A percentile compares a stretch with the other conserved stretches of the same genome.
Evolutionary conservation across 2,329 filamentous ascomycete species (phyloP).

Genomic region (Aspergillus latus): DNA sequence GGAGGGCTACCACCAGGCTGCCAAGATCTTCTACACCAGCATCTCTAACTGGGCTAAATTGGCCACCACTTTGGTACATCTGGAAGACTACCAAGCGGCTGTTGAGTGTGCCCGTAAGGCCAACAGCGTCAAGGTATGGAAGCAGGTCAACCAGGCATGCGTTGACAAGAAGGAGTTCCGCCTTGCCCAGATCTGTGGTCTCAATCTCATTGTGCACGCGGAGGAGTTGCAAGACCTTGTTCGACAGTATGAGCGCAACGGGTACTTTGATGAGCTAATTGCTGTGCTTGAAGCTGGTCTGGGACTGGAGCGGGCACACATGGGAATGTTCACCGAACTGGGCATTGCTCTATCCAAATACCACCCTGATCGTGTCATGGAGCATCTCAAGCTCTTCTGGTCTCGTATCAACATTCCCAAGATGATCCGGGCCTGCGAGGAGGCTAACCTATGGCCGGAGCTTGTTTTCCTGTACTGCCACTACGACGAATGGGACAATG

Average conservation of each 20-base stretch:
- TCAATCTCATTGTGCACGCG: slow-evolving; percentile 96
- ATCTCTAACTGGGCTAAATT: slow-evolving; percentile 99
- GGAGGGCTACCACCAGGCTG: slow-evolving; percentile 90
- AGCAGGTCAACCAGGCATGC: slow-evolving; percentile 95
- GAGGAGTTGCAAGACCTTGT: slow-evolving; percentile 92
- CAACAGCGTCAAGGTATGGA: slow-evolving; percentile 99
- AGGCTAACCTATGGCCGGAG: slow-evolving; percentile 95
- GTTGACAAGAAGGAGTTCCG: slow-evolving; percentile 98
- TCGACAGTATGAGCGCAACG: slow-evolving; percentile 93
- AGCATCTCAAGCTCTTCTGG: slow-evolving; percentile 99
- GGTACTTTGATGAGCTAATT: slow-evolving; percentile 98
- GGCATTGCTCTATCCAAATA: slow-evolving; percentile 93
- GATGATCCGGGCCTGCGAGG: slow-evolving; percentile 89
- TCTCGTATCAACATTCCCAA: slow-evolving; percentile 96
- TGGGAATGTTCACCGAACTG: slow-evolving; percentile 95
- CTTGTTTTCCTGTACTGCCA: slow-evolving; percentile 97
- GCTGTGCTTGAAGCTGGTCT: slow-evolving; percentile 90
- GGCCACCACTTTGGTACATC: slow-evolving; percentile 93
- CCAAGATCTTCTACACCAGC: slow-evolving; percentile 97
- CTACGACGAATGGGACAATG: slow-evolving; percentile 98
- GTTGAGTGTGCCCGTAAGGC: slow-evolving; percentile 98
- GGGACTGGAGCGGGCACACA: slow-evolving; percentile 86
- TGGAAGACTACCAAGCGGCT: slow-evolving; percentile 94
- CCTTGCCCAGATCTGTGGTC: slow-evolving; percentile 95
- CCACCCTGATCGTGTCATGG: slow-evolving; percentile 93